phyloP scores from a whole-genome alignment of 805 yeast species.

The Candida berthetii region DNA sequence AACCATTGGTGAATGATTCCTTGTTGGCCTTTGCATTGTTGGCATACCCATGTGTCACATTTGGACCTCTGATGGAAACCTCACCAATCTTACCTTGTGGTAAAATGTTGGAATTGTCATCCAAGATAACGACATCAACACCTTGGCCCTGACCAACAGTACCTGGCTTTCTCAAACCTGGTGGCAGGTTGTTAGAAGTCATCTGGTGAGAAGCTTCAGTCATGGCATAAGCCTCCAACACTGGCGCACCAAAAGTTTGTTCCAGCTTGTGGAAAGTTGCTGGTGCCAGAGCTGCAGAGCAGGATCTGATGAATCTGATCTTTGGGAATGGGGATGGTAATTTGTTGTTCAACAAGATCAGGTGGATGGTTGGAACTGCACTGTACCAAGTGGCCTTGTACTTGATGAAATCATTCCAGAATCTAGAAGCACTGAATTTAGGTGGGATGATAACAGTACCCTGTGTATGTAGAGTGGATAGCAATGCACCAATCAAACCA shows the following conservation, averaged over 20 bases:
- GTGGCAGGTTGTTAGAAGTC: conserved; percentile 66
- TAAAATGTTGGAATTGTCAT: conserved; percentile 39
- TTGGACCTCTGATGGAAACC: conserved; percentile 59
- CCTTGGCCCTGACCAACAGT: conserved; percentile 74
- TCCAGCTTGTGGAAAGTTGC: conserved; percentile 55
- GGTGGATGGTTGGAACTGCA: conserved; percentile 74
- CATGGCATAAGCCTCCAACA: conserved; percentile 75
- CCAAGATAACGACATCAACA: conserved; percentile 53
- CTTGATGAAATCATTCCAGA: conserved; percentile 51
- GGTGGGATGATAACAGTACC: conserved; percentile 61
- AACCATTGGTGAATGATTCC: conserved; percentile 55
- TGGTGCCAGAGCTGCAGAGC: conserved; percentile 69
- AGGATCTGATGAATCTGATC: conserved; percentile 63
- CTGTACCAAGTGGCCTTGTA: conserved; percentile 64
- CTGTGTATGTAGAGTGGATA: conserved; percentile 54
- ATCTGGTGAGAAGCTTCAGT: conserved; percentile 80
- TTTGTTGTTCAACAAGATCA: conserved; percentile 49
- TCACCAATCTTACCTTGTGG: conserved; percentile 58
- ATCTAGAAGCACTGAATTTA: conserved; percentile 50
- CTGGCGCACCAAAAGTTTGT: conserved; percentile 54
- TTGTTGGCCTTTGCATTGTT: conserved; percentile 67
- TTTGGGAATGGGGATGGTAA: conserved; percentile 45
- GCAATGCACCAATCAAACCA: conserved; percentile 60
- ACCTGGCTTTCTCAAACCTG: conserved; percentile 60
- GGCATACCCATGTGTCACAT: conserved; percentile 67